These are phyloP conservation scores for Brassica incana DNA, from an alignment of 345 rosid genomes.

Conservation along the genomic window DNA sequence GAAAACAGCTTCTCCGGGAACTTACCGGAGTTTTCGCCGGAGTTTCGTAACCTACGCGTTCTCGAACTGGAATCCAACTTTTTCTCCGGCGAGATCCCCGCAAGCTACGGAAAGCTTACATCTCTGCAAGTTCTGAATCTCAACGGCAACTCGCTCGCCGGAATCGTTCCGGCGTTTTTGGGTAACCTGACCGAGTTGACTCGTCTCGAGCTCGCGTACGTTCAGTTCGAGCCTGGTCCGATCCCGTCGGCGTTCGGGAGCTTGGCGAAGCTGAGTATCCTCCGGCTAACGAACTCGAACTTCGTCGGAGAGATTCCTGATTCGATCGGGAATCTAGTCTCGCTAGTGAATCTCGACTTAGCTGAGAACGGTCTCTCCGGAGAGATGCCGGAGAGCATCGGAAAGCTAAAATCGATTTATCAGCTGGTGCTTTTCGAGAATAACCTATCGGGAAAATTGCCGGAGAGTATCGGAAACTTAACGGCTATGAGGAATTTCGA, in stretches of 20 bases:
- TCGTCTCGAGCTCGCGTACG: constrained; percentile 43
- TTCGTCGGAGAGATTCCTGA: constrained; percentile 62
- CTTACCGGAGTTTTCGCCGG: constrained; percentile 54
- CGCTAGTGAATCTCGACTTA: constrained; percentile 52
- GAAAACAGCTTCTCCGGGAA: constrained; percentile 50
- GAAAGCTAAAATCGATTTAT: constrained; percentile 37
- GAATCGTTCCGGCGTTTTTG: constrained; percentile 53
- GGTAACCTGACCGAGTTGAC: constrained; percentile 54
- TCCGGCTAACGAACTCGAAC: constrained; percentile 34
- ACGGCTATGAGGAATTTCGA: constrained; percentile 47
- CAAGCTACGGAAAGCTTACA: constrained; percentile 47
- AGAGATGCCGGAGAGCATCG: constrained; percentile 50
- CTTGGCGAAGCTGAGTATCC: constrained; percentile 49
- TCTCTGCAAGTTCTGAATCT: constrained; percentile 44
- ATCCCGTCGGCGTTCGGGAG: constrained; percentile 56
- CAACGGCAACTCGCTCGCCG: constrained; percentile 41
- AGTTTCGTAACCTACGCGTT: constrained; percentile 35
- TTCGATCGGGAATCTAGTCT: constrained; percentile 48
- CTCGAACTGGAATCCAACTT: constrained; percentile 51
- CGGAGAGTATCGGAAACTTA: constrained; percentile 55
- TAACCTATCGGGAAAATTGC: constrained; percentile 50
- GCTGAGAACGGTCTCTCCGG: constrained; percentile 50
- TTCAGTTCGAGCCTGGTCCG: constrained; percentile 44
- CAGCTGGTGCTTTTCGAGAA: constrained; percentile 57
- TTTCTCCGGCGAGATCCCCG: constrained; percentile 59